Conservation (phyloP, 2,329 filamentous ascomycete genomes). For the Tympanopsis confertula region DNA sequence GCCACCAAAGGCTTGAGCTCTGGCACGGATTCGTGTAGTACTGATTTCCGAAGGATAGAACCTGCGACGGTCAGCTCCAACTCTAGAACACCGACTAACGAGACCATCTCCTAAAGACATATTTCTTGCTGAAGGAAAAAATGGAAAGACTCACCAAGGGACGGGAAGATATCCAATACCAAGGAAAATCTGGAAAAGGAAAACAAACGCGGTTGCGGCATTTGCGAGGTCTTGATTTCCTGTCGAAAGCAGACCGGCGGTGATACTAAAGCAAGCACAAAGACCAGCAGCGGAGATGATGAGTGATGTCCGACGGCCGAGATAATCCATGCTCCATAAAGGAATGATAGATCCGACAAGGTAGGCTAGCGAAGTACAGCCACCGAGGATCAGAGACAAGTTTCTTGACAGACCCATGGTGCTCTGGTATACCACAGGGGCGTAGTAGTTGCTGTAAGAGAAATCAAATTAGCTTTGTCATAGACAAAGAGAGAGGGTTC, state of each 20-base stretch:
- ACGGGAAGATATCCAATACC: slow-evolving; percentile 28
- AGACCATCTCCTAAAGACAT: too few relatives aligned
- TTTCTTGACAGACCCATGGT: slow-evolving; percentile 26
- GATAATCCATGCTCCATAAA: slow-evolving; percentile 24
- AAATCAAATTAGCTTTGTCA: not conserved
- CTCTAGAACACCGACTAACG: not conserved
- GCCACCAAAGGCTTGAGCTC: slow-evolving; percentile 23
- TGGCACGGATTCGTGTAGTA: slow-evolving; percentile 24
- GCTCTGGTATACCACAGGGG: slow-evolving; percentile 22
- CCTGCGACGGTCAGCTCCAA: not conserved
- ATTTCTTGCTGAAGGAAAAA: too few relatives aligned
- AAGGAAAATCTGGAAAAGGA: slow-evolving; percentile 30
- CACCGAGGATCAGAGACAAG: slow-evolving; percentile 39
- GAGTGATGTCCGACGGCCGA: slow-evolving; percentile 25
- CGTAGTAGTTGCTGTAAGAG: slow-evolving; percentile 14
- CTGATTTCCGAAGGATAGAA: slow-evolving; percentile 25
- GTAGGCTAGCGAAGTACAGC: slow-evolving; percentile 25
- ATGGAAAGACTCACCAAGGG: too few relatives aligned
- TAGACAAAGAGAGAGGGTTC: not conserved
- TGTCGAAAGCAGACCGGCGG: slow-evolving; percentile 22
- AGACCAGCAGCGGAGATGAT: slow-evolving; percentile 26
- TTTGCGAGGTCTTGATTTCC: slow-evolving; percentile 18
- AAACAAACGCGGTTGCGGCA: slow-evolving; percentile 28
- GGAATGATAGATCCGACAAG: slow-evolving; percentile 26
- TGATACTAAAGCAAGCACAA: slow-evolving; percentile 28